Conservation (phyloP, 176 grass and related monocot species). For the Puya raimondii region DNA sequence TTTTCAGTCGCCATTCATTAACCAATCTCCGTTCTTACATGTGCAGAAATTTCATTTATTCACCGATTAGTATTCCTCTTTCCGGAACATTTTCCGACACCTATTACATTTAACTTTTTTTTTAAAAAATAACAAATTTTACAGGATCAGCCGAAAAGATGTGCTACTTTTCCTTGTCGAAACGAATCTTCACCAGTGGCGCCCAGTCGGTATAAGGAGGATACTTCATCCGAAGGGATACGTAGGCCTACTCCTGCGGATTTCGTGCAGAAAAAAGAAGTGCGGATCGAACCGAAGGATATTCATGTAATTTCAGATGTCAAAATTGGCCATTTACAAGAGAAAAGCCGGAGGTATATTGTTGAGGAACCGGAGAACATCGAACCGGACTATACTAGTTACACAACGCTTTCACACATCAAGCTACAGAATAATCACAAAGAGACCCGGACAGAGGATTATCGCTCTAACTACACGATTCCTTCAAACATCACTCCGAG, state of each 20-base stretch:
- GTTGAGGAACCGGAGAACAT: conserved; percentile 32
- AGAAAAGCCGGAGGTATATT: conserved; percentile 33
- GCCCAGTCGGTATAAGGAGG: conserved; percentile 1
- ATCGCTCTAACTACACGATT: too few species aligned
- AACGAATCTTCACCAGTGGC: conserved; percentile 15
- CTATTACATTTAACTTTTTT: not conserved
- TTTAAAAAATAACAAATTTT: not conserved
- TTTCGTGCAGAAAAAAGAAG: conserved; percentile 29
- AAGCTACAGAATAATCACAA: too few species aligned
- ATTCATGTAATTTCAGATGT: conserved; percentile 56
- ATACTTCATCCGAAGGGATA: conserved; percentile 17
- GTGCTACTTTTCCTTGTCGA: not conserved
- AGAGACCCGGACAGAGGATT: too few species aligned
- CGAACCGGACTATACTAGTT: conserved; percentile 19
- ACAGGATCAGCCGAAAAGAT: conserved; percentile 23
- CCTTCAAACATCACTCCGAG: too few species aligned
- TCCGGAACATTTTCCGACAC: not conserved
- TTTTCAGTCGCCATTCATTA: too few species aligned
- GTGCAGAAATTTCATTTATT: too few species aligned
- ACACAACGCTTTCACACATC: conserved; percentile 7
- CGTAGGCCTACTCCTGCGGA: conserved; percentile 1
- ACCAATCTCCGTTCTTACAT: too few species aligned
- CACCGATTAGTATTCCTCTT: too few species aligned
- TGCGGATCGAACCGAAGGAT: conserved; percentile 51
- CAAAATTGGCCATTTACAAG: conserved; percentile 11